Evolutionary conservation across 176 grass and related monocot genomes (phyloP), one percentile per base, ranked within the genome.

Genomic region (Lolium rigidum): DNA sequence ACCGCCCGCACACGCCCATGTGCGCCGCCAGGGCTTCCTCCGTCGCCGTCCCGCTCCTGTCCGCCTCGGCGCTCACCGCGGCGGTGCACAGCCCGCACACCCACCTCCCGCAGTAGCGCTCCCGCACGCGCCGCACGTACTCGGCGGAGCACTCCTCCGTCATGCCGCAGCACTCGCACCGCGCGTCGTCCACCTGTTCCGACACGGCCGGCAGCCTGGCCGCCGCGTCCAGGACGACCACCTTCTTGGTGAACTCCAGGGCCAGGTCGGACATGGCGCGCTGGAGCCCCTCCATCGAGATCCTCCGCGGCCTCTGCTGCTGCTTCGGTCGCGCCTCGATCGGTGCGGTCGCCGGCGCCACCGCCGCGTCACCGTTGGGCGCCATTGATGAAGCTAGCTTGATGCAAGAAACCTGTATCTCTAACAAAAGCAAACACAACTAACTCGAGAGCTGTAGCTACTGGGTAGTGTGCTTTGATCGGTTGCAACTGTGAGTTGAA

Each of bases 101-200:
- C 95, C 87, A 95, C 26, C 84, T 65, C 51, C 93, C 95, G 70
- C 88, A 89, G 90, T 93, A 93, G 44, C 81, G 92, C 13, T 95
- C 95, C 43, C 91, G 87, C 31, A 95, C 95, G 41, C 95, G 93
- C 9, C 50, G 83, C 55, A 89, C 94, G 87, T 98, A 98, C 69
- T 81, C 83, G 1, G 85, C 89, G 16, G 95, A 95, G 87, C 93
- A 98, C 82, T 98, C 93, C 87, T 98, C 93, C 80, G 74, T 83
- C 95, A 98, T 93, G 18, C 91, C 93, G 70, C 95, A 98, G 87
- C 93, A 98, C 77, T 94, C 93, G 87, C 95, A 98, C 77, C 85
- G 90, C 70, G 86, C 89, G 17, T 88, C 91, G 87, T 93, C 87
- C 74, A 85, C 95, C 56, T 74, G 79, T 77, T 98, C 93, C 21